phyloP scores from a whole-genome alignment of 2,329 filamentous ascomycete species.

The Lecanoromycetidae sp. region DNA sequence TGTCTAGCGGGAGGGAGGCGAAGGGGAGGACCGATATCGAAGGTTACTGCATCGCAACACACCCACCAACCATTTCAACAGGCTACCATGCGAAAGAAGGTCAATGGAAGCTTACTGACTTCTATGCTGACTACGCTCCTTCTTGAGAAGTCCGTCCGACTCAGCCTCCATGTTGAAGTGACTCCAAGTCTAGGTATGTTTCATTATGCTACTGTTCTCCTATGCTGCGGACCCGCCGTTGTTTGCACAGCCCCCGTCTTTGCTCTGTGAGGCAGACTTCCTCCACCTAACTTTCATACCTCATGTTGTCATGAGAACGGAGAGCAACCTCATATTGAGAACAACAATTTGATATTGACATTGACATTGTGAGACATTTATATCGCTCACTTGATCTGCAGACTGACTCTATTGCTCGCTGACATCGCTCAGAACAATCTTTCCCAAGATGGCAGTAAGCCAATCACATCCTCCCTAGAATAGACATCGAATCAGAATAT shows the following conservation, averaged over 20 bases:
- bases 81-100: neutral
- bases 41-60: neutral
- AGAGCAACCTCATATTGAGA: neutral
- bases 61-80: neutral
- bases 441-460: neutral
- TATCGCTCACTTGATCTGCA: neutral
- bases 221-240: constrained; percentile 2
- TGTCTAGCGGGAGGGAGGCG: constrained; percentile 4
- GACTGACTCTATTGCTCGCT: constrained; percentile 3
- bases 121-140: neutral
- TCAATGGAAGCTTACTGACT: neutral
- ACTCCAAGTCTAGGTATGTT: constrained; percentile 1
- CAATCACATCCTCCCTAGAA: constrained; percentile 1
- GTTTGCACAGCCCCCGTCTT: constrained; percentile 13
- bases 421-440: neutral
- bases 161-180: constrained; percentile 11
- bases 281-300: neutral
- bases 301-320: neutral
- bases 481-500: neutral
- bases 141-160: neutral
- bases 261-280: constrained; percentile 12
- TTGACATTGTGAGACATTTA: neutral
- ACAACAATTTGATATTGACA: neutral
- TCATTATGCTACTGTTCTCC: neutral
- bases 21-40: constrained; percentile 1